Percentiles rank a stretch among this genome's conserved stretches.
Evolutionary conservation across 2,329 filamentous ascomycete species (phyloP).

Genomic region (Fusarium verrucosum): DNA sequence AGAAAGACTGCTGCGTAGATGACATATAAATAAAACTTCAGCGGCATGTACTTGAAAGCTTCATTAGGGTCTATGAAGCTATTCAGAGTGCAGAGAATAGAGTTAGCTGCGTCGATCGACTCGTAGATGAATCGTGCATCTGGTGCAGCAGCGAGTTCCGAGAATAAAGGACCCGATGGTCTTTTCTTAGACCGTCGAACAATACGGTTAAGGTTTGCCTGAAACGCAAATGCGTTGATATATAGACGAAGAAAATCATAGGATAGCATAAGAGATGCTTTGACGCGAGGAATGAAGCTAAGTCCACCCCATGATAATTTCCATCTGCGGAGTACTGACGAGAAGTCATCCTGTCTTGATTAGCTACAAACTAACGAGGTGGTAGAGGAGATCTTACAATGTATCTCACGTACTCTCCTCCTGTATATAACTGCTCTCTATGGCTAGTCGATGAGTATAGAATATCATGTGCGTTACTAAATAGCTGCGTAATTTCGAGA

Average conservation of each 20-base stretch:
- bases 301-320: slow-evolving; percentile 74
- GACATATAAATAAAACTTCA: slow-evolving; percentile 69
- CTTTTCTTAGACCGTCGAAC: slow-evolving; percentile 45
- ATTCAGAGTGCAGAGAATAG: slow-evolving; percentile 67
- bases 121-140: slow-evolving; percentile 74
- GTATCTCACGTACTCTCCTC: slow-evolving; percentile 78
- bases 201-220: slow-evolving; percentile 69
- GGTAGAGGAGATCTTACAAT: slow-evolving; percentile 53
- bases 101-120: slow-evolving; percentile 70
- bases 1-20: slow-evolving; percentile 73
- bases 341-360: slow-evolving; percentile 67
- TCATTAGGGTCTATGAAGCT: slow-evolving; percentile 66
- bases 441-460: slow-evolving; percentile 76
- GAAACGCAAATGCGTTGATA: slow-evolving; percentile 79
- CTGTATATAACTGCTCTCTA: slow-evolving; percentile 74
- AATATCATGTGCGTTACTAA: slow-evolving; percentile 78
- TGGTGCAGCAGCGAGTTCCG: slow-evolving; percentile 66
- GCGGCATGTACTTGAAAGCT: slow-evolving; percentile 70
- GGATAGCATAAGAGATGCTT: slow-evolving; percentile 73
- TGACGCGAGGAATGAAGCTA: slow-evolving; percentile 71
- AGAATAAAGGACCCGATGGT: slow-evolving; percentile 54
- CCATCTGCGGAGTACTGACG: slow-evolving; percentile 74
- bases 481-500: slow-evolving; percentile 75
- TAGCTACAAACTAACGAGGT: background rate
- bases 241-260: slow-evolving; percentile 79